phyloP scores from a whole-genome alignment of 1,284 basidiomycete species.

The Moniliophthora roreri region DNA sequence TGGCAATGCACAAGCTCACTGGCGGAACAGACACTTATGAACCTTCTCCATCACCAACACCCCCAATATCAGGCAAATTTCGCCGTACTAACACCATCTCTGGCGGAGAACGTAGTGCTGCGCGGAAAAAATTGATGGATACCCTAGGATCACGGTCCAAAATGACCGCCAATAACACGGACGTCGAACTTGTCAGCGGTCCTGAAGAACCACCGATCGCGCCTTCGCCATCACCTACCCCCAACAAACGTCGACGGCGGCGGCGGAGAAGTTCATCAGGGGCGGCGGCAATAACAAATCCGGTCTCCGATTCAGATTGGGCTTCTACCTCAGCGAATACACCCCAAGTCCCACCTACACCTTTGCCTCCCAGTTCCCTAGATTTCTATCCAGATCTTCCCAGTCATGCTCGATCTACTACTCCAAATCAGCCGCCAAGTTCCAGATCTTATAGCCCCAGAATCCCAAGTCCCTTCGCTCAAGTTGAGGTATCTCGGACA shows the following conservation, averaged over 20 bases:
- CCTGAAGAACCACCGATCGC: constrained; percentile 51
- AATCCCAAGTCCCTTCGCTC: constrained; percentile 10
- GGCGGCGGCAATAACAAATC: constrained; percentile 36
- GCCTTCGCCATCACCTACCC: constrained; percentile 36
- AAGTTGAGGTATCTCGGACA: constrained; percentile 15
- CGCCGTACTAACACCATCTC: constrained; percentile 77
- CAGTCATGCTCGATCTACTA: constrained; percentile 34
- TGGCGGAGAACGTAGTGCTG: constrained; percentile 72
- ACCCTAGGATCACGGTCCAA: constrained; percentile 53
- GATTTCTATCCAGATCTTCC: constrained; percentile 32
- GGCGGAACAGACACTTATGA: constrained; percentile 62
- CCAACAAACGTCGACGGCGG: constrained; percentile 55
- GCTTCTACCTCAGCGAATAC: constrained; percentile 61
- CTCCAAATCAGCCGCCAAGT: constrained; percentile 39
- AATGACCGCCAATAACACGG: constrained; percentile 54
- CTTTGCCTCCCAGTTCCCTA: constrained; percentile 38
- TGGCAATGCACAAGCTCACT: constrained; percentile 75
- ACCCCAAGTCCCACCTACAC: constrained; percentile 54
- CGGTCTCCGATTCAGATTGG: constrained; percentile 66
- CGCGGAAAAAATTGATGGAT: constrained; percentile 62
- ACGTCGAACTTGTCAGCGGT: constrained; percentile 60
- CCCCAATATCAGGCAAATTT: constrained; percentile 48
- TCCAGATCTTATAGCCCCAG: constrained; percentile 20
- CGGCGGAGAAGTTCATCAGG: constrained; percentile 55
- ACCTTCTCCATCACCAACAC: constrained; percentile 53